Conservation (phyloP, 2,329 filamentous ascomycete species). For the Alternaria alternata region DNA sequence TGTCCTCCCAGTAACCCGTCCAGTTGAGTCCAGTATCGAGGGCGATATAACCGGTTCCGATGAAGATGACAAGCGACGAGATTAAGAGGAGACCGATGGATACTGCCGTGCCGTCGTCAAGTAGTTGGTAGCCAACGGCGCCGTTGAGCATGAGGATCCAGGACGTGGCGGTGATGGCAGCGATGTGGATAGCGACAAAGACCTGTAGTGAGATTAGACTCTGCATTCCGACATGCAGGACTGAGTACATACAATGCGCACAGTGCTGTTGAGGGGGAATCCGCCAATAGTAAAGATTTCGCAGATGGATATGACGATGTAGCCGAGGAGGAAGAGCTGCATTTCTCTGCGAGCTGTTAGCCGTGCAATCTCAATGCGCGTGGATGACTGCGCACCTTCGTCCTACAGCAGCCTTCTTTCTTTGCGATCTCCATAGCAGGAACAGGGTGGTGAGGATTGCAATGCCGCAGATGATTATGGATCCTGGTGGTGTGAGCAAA, state of each 20-base stretch:
- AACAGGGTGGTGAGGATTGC: constrained; percentile 74
- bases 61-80: constrained; percentile 76
- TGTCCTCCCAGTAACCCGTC: constrained; percentile 76
- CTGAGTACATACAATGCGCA: constrained; percentile 70
- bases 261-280: constrained; percentile 76
- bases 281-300: constrained; percentile 96
- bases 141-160: constrained; percentile 95
- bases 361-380: not conserved
- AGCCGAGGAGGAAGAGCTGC: constrained; percentile 89
- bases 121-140: constrained; percentile 87
- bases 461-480: constrained; percentile 81
- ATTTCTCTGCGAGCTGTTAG: constrained; percentile 75
- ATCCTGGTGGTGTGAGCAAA: constrained; percentile 65
- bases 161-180: constrained; percentile 83
- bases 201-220: constrained; percentile 60
- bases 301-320: constrained; percentile 87
- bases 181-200: constrained; percentile 90
- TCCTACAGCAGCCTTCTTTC: constrained; percentile 92
- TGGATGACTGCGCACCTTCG: constrained; percentile 69
- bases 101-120: constrained; percentile 90
- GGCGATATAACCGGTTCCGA: constrained; percentile 94
- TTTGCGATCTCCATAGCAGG: constrained; percentile 81
- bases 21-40: constrained; percentile 90
- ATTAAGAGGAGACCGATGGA: constrained; percentile 78
- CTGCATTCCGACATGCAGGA: not conserved